Evolutionary conservation across 2,329 filamentous ascomycete genomes (phyloP).

Genomic region (Claviceps pazoutovae): DNA sequence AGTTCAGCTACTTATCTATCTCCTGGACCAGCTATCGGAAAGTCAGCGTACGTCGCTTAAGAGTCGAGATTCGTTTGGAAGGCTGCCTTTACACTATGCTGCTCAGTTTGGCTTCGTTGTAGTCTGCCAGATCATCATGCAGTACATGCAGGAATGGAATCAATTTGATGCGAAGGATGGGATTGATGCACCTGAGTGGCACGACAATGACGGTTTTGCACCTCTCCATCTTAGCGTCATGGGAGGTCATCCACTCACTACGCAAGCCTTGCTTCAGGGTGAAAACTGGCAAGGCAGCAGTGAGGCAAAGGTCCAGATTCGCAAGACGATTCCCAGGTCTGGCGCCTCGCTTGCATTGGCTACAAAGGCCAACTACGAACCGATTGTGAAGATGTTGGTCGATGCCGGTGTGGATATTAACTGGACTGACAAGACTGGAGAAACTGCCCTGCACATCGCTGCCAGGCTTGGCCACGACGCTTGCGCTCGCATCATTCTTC

Average conservation of each 20-base stretch:
- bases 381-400: conserved; percentile 77
- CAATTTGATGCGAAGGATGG: conserved; percentile 74
- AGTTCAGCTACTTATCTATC: conserved; percentile 49
- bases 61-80: conserved; percentile 63
- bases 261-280: conserved; percentile 62
- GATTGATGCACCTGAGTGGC: conserved; percentile 79
- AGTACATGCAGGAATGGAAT: conserved; percentile 77
- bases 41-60: conserved; percentile 55
- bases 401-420: conserved; percentile 87
- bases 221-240: conserved; percentile 88
- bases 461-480: conserved; percentile 75
- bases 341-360: conserved; percentile 80
- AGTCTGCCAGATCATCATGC: conserved; percentile 78
- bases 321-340: conserved; percentile 63
- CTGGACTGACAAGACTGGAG: conserved; percentile 77
- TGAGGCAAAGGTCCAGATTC: conserved; percentile 46
- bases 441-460: conserved; percentile 84
- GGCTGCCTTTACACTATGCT: conserved; percentile 80
- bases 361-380: conserved; percentile 71
- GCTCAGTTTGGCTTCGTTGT: conserved; percentile 89
- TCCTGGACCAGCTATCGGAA: conserved; percentile 54
- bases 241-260: conserved; percentile 78
- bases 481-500: conserved; percentile 64
- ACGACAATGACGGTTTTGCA: conserved; percentile 81
- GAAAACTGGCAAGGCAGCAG: conserved; percentile 60